Evolutionary conservation across 2,329 filamentous ascomycete species (phyloP), one percentile per base, ranked within the genome.

Genomic region (Paraconiothyrium sp.): DNA sequence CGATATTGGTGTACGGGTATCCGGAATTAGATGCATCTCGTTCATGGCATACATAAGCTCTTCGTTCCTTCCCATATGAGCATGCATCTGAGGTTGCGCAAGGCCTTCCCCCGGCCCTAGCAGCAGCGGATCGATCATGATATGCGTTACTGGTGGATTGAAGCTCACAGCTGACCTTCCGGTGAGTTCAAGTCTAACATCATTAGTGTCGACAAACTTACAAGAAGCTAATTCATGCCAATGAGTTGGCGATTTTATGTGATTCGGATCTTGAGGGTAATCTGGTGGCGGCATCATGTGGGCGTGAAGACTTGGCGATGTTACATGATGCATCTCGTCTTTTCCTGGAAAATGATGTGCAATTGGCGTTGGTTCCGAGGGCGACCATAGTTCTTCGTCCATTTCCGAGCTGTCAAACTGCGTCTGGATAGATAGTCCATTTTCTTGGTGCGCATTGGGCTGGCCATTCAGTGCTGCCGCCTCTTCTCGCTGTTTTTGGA

Each of bases 11-110:
- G 71, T 71, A 10, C 67, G 68, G 8, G 67, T 60, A 30, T 74
- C 71, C 24, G 63, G 72, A 11, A 76, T 64, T n/a, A 76, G 62
- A 58, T 76, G 74, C 68, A 78, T 72, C n/a, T 76, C 75, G 39
- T 75, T 73, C 72, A 78, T 75, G 46, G 74, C 71, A 58, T 74
- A 77, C 70, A 77, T 76, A n/a, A 78, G 56, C 52, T 76, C 73
- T 47, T 76, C 72, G 39, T 69, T 72, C 30, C 73, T 71, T 30
- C 68, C 74, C 60, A 77, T 69, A n/a, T 70, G 68, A n/a, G 68
- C 58, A 37, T 76, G 75, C 67, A 78, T 76, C 20, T 66, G 63
- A 16, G 71, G 64, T 22, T 75, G 72, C 7, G 68, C 61, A 49
- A 60, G 62, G 11, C 63, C 54, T 46, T 72, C 71, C 9, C 69